Evolutionary conservation across 2,329 filamentous ascomycete genomes (phyloP).

Genomic region (Botrytis cinerea): DNA sequence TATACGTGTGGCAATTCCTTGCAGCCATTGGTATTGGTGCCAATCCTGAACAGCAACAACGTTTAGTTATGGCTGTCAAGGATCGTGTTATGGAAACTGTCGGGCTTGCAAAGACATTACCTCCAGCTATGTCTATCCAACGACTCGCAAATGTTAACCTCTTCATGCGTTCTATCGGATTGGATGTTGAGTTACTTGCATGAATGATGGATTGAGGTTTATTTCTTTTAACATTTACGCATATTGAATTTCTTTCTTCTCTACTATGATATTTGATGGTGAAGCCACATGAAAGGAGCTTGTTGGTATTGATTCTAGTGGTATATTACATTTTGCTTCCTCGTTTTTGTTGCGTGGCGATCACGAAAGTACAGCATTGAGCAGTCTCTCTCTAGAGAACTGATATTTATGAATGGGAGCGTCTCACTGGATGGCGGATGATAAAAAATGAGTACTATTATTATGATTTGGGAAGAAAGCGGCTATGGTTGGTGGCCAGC

Average conservation of each 20-base stretch:
- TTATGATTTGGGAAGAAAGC: constrained; percentile 14
- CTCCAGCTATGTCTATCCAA: constrained; percentile 79
- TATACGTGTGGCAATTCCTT: constrained; percentile 97
- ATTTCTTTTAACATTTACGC: constrained; percentile 17
- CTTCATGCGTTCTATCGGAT: constrained; percentile 98
- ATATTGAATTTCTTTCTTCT: constrained; percentile 18
- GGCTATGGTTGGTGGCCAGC: neutral
- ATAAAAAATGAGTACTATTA: constrained; percentile 15
- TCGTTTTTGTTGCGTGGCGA: constrained; percentile 16
- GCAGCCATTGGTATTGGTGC: constrained; percentile 93
- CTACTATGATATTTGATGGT: constrained; percentile 21
- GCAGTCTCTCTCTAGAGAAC: neutral
- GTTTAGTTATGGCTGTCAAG: constrained; percentile 93
- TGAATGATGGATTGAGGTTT: constrained; percentile 24
- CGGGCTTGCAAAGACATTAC: constrained; percentile 81
- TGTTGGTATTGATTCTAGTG: constrained; percentile 22
- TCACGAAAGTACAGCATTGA: constrained; percentile 8
- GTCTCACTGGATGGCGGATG: constrained; percentile 15
- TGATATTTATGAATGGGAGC: constrained; percentile 20
- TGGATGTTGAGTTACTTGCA: constrained; percentile 77
- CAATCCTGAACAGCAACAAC: constrained; percentile 90
- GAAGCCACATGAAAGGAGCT: neutral
- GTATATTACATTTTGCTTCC: constrained; percentile 11
- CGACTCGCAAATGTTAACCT: constrained; percentile 91
- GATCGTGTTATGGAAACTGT: constrained; percentile 98